Evolutionary conservation across 257 asterid genomes (phyloP).

Genomic region (Scutellaria galericulata): DNA sequence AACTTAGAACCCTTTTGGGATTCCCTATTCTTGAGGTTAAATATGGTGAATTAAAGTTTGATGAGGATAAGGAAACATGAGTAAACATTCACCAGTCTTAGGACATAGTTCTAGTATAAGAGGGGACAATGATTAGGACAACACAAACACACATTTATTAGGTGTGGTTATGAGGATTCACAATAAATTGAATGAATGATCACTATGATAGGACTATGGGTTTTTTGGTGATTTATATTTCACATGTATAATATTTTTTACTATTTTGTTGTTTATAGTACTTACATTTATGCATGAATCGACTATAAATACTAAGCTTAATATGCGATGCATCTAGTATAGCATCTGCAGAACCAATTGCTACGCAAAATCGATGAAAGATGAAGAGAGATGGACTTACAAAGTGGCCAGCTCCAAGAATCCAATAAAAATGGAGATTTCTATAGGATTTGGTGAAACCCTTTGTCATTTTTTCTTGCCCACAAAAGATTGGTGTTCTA

Average conservation of each 20-base stretch:
- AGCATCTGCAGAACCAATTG: too few relatives aligned
- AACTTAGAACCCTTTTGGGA: too few relatives aligned
- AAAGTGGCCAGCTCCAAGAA: conserved; percentile 98
- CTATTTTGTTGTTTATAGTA: too few relatives aligned
- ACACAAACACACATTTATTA: conserved; percentile 17
- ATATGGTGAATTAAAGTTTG: too few relatives aligned
- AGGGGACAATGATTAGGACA: conserved; percentile 22
- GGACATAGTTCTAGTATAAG: not conserved
- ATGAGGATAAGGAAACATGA: conserved; percentile 18
- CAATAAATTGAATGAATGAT: not conserved
- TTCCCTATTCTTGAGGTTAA: too few relatives aligned
- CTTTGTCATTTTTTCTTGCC: conserved; percentile 50
- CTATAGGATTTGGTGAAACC: conserved; percentile 74
- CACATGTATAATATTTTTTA: too few relatives aligned
- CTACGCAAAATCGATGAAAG: too few relatives aligned
- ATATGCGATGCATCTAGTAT: too few relatives aligned
- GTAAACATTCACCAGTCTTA: not conserved
- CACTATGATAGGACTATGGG: not conserved
- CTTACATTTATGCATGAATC: too few relatives aligned
- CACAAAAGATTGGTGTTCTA: conserved; percentile 72
- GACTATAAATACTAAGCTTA: too few relatives aligned
- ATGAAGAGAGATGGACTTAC: conserved; percentile 50
- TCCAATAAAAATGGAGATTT: conserved; percentile 84
- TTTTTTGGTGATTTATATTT: too few relatives aligned
- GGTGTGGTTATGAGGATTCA: not conserved